phyloP scores from a whole-genome alignment of 2,329 filamentous ascomycete species.

The Exserohilum rostratum region DNA sequence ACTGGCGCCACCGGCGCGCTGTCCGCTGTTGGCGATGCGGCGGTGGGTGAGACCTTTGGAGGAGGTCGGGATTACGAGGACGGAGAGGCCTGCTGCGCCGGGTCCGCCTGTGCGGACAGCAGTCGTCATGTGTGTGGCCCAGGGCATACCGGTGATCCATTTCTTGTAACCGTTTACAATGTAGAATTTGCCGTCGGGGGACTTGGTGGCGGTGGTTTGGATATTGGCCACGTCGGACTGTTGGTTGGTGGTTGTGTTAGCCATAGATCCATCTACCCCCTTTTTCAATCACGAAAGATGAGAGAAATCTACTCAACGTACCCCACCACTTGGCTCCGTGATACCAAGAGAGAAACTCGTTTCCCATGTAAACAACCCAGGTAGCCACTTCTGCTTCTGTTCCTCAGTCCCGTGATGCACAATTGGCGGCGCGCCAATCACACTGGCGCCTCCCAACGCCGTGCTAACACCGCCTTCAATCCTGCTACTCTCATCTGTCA shows the following conservation, averaged over 20 bases:
- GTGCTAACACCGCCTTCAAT: constrained; percentile 64
- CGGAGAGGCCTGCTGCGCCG: constrained; percentile 61
- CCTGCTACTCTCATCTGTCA: constrained; percentile 62
- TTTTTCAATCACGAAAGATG: not conserved
- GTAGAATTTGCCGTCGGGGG: constrained; percentile 73
- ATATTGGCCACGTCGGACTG: constrained; percentile 68
- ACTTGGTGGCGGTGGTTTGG: constrained; percentile 70
- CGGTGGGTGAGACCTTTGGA: constrained; percentile 59
- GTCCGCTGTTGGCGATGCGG: constrained; percentile 68
- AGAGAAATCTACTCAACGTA: constrained; percentile 10
- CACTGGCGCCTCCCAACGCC: constrained; percentile 64
- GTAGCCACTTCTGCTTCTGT: constrained; percentile 66
- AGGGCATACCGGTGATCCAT: constrained; percentile 69
- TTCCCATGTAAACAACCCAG: constrained; percentile 63
- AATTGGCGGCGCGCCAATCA: constrained; percentile 69
- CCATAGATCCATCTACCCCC: too few species aligned
- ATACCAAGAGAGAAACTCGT: constrained; percentile 69
- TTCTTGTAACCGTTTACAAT: constrained; percentile 72
- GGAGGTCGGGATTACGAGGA: constrained; percentile 62
- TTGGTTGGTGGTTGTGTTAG: too few species aligned
- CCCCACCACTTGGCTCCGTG: constrained; percentile 65
- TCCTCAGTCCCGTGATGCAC: constrained; percentile 66
- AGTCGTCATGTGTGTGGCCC: constrained; percentile 66
- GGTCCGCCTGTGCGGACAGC: constrained; percentile 65
- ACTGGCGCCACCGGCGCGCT: constrained; percentile 67